These are phyloP conservation scores for Deinandra increscens DNA, from an alignment of 129 eudicot species.

Conservation along the genomic window DNA sequence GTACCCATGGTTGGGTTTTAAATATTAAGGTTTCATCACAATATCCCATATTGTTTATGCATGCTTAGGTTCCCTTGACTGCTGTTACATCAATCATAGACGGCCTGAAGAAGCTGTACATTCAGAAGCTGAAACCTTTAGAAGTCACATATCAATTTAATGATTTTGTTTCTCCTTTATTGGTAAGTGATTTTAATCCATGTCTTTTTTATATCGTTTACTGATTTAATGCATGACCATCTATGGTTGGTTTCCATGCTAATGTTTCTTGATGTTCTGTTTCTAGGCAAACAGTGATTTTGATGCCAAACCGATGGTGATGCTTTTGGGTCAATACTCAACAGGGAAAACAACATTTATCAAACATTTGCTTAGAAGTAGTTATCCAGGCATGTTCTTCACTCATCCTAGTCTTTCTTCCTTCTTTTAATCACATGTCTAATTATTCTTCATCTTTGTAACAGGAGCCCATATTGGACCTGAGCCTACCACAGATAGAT, in stretches of 20 bases:
- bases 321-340: conserved; percentile 98
- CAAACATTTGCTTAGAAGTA: conserved; percentile 79
- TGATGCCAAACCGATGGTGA: conserved; percentile 99
- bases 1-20: too few relatives aligned
- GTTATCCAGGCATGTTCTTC: conserved; percentile 70
- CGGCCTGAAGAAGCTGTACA: conserved; percentile 78
- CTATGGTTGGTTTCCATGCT: conserved; percentile 5
- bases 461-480: conserved; percentile 99
- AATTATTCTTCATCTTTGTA: neutral
- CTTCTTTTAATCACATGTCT: neutral
- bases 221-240: neutral
- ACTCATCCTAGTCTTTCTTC: neutral
- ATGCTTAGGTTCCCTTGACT: conserved; percentile 49
- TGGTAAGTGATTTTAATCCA: conserved; percentile 46
- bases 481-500: conserved; percentile 98
- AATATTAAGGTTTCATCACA: neutral
- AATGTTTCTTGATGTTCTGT: conserved; percentile 22
- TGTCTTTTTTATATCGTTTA: neutral
- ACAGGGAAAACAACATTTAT: conserved; percentile 97
- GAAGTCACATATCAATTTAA: conserved; percentile 76
- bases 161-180: conserved; percentile 81
- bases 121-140: conserved; percentile 82
- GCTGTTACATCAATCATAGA: conserved; percentile 85
- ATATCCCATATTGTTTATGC: conserved; percentile 13
- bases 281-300: conserved; percentile 87